Evolutionary conservation across 352 stramenopile species (phyloP).

Genomic region (Aphanomyces astaci): DNA sequence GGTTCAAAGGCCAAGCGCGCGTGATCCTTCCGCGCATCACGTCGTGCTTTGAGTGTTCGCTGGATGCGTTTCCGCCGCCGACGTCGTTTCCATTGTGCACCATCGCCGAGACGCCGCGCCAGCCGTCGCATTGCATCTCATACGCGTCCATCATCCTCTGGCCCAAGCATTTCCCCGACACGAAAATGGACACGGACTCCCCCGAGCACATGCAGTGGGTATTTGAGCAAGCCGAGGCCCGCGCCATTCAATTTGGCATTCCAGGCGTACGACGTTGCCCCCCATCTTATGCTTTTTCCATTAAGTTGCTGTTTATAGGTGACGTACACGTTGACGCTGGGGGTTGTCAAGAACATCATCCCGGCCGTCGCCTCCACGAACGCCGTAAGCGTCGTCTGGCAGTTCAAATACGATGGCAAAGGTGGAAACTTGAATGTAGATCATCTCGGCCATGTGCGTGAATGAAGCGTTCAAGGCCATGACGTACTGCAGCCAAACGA

Average conservation of each 20-base stretch:
- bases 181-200: slow-evolving; percentile 94
- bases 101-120: slow-evolving; percentile 92
- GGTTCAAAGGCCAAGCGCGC: slow-evolving; percentile 94
- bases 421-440: slow-evolving; percentile 15
- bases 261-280: slow-evolving; percentile 58
- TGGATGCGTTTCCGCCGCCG: slow-evolving; percentile 96
- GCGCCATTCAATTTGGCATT: slow-evolving; percentile 92
- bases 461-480: slow-evolving; percentile 96
- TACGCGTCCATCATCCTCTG: slow-evolving; percentile 96
- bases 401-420: background rate
- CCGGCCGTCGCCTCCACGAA: slow-evolving; percentile 96
- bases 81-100: slow-evolving; percentile 97
- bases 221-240: slow-evolving; percentile 84
- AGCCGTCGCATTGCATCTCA: slow-evolving; percentile 96
- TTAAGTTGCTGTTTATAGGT: slow-evolving; percentile 30
- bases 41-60: slow-evolving; percentile 98
- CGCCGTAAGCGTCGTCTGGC: too few relatives aligned
- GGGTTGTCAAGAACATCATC: slow-evolving; percentile 99
- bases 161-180: slow-evolving; percentile 90
- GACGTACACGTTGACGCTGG: slow-evolving; percentile 95
- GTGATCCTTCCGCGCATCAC: slow-evolving; percentile 97
- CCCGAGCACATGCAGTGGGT: slow-evolving; percentile 97
- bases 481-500: slow-evolving; percentile 91
- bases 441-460: slow-evolving; percentile 93
- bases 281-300: too few relatives aligned